Evolutionary conservation across 306 rosid genomes (phyloP).

Genomic region (Phaseolus lunatus): DNA sequence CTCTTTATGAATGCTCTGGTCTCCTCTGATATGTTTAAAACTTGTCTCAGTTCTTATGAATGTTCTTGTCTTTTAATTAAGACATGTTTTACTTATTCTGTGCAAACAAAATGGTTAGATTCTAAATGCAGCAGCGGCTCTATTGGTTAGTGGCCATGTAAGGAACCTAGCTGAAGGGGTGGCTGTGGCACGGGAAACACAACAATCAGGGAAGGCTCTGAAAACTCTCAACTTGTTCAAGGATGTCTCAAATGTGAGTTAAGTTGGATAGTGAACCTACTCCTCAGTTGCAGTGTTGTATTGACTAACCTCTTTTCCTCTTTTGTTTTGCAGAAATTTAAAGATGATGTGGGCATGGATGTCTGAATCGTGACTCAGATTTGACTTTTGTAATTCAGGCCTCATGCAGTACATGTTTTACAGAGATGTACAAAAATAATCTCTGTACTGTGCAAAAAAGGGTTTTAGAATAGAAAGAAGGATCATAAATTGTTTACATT

Average conservation of each 20-base stretch:
- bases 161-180: constrained; percentile 76
- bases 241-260: constrained; percentile 69
- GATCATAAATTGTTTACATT: neutral
- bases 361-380: constrained; percentile 33
- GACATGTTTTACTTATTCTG: constrained; percentile 25
- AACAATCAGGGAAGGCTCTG: constrained; percentile 78
- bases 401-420: constrained; percentile 34
- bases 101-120: constrained; percentile 55
- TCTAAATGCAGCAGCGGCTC: constrained; percentile 90
- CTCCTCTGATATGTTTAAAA: neutral
- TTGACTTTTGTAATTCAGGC: neutral
- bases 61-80: neutral
- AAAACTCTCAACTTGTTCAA: constrained; percentile 75
- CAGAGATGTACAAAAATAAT: constrained; percentile 32
- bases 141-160: constrained; percentile 71
- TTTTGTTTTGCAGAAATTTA: constrained; percentile 56
- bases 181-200: constrained; percentile 74
- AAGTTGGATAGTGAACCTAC: constrained; percentile 11
- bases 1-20: constrained; percentile 12
- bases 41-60: neutral
- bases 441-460: neutral
- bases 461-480: constrained; percentile 4
- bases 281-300: constrained; percentile 7
- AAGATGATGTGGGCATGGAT: constrained; percentile 33
- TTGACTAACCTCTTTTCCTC: constrained; percentile 6